Conservation (phyloP, 192 early-diverging fungal species). For the Backusella mclennaniae region DNA sequence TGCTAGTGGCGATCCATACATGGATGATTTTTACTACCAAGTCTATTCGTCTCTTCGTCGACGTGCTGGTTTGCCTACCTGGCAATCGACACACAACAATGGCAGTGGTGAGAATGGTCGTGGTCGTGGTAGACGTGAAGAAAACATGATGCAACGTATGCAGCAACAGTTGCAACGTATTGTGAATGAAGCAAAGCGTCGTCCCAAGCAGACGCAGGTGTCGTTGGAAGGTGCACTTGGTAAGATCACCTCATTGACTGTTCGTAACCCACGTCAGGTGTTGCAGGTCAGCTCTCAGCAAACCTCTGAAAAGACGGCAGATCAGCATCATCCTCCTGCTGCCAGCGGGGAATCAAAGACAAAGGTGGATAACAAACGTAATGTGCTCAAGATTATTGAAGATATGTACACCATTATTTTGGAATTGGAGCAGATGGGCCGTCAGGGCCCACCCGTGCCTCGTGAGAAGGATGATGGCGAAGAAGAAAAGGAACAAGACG, state of each 20-base stretch:
- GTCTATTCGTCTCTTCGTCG: slow-evolving; percentile 77
- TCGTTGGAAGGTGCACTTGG: slow-evolving; percentile 94
- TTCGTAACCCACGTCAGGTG: slow-evolving; percentile 85
- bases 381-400: slow-evolving; percentile 71
- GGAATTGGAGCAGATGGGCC: slow-evolving; percentile 79
- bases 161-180: slow-evolving; percentile 96
- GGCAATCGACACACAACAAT: slow-evolving; percentile 25
- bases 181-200: slow-evolving; percentile 87
- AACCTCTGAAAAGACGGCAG: background rate
- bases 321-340: background rate
- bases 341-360: slow-evolving; percentile 15
- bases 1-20: slow-evolving; percentile 87
- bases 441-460: slow-evolving; percentile 59
- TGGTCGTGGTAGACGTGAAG: slow-evolving; percentile 45
- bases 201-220: slow-evolving; percentile 83
- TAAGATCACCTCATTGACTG: slow-evolving; percentile 88
- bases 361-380: slow-evolving; percentile 37
- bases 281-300: slow-evolving; percentile 60
- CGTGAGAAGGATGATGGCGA: slow-evolving; percentile 45
- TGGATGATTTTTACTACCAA: slow-evolving; percentile 97
- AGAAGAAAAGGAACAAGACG: background rate
- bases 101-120: slow-evolving; percentile 28
- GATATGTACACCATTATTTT: slow-evolving; percentile 76
- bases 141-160: slow-evolving; percentile 70
- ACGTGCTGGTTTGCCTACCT: slow-evolving; percentile 41